These are phyloP conservation scores for Debaryomyces hansenii DNA, from an alignment of 805 yeast genomes.

Conservation along the genomic window DNA sequence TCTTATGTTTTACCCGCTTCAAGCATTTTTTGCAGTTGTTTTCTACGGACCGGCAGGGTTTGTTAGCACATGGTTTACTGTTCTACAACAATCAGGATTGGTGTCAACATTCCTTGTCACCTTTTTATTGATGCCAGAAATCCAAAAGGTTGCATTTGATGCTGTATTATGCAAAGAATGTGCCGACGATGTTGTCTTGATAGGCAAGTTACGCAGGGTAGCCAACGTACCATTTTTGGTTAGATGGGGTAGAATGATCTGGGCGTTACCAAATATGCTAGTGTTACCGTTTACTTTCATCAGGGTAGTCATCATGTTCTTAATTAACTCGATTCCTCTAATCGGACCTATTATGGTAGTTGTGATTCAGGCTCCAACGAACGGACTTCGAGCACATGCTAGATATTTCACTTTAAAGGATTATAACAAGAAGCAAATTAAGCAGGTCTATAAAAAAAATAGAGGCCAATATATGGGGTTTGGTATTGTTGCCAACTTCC, in stretches of 20 bases:
- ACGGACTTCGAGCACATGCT: slow-evolving; percentile 51
- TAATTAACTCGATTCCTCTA: slow-evolving; percentile 52
- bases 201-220: slow-evolving; percentile 34
- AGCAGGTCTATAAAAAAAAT: slow-evolving; percentile 33
- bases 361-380: slow-evolving; percentile 52
- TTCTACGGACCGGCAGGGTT: slow-evolving; percentile 54
- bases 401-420: slow-evolving; percentile 61
- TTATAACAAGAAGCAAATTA: slow-evolving; percentile 41
- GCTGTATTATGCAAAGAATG: slow-evolving; percentile 47
- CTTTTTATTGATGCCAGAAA: slow-evolving; percentile 46
- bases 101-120: slow-evolving; percentile 44
- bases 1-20: slow-evolving; percentile 43
- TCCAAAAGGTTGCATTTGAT: slow-evolving; percentile 49
- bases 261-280: slow-evolving; percentile 33
- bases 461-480: slow-evolving; percentile 48
- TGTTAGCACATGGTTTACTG: slow-evolving; percentile 43
- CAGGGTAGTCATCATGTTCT: slow-evolving; percentile 33
- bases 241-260: slow-evolving; percentile 27
- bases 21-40: slow-evolving; percentile 40
- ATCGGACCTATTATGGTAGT: slow-evolving; percentile 58
- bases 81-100: slow-evolving; percentile 43
- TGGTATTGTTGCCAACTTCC: slow-evolving; percentile 50
- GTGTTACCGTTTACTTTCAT: slow-evolving; percentile 43
- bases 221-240: slow-evolving; percentile 29
- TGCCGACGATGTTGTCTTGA: slow-evolving; percentile 42